Evolutionary conservation across 2,329 filamentous ascomycete species (phyloP), one percentile per base, ranked within the genome.

Genomic region (Cercospora sp.): DNA sequence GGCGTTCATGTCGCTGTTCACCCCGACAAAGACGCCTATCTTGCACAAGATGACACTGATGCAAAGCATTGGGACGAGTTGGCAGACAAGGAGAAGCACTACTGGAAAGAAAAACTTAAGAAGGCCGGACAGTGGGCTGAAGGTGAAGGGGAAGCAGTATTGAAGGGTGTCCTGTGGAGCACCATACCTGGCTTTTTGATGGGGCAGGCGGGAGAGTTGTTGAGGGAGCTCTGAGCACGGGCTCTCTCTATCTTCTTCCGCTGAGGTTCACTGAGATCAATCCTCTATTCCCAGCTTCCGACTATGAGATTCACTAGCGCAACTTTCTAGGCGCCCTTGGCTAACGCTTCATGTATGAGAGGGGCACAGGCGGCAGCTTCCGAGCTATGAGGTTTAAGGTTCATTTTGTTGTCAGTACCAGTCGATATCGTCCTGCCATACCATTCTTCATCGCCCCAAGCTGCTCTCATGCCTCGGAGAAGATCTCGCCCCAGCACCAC

Each of bases 91-190:
- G 87, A 94, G 78, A 87, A 87, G 77, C 80, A 83, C 62, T 81
- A 83, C 18, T 96, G 93, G 93, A 92, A 88, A 80, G 79, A 86
- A 72, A 87, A 85, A 75, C 83, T 96, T 40, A 83, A 83, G 65
- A 84, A 89, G 64, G 89, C 91, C 0, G 92, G 92, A 0, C 87
- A 93, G 71, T 96, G 92, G 92, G 87, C 87, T n/a, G 88, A 90
- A 76, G 84, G 87, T 42, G 91, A 94, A 83, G 91, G 91, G 2
- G 92, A 94, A 82, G 85, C 84, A 9, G 87, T 95, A 31, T 86
- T 96, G 73, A 88, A 89, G 79, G 91, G 91, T 2, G 86, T 96
- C 33, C 81, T 96, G 70, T 96, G 96, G 80, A 87, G 89, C 20
- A 87, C 93, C 86, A 51, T 64, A 26, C 61, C 61, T 5, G 42